A percentile compares a stretch with the other conserved stretches of the same genome.
phyloP scores from a whole-genome alignment of 371 early-diverging fungal species.

The Lichtheimia ramosa region DNA sequence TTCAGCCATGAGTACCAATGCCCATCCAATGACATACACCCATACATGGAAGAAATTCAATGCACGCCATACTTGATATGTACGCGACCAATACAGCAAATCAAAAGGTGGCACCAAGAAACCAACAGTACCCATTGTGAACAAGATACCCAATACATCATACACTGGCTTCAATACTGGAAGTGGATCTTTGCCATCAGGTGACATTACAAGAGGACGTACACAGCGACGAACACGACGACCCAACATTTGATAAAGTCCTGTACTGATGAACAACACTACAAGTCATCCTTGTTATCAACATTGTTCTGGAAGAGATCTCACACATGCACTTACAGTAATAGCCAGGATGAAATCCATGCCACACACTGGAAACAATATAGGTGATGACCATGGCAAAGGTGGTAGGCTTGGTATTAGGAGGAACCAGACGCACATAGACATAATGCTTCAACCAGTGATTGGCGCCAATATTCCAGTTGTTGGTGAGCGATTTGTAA shows the following conservation, averaged over 20 bases:
- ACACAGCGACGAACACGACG: conserved; percentile 62
- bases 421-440: conserved; percentile 67
- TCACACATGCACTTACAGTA: conserved; percentile 55
- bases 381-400: conserved; percentile 70
- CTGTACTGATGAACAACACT: conserved; percentile 31
- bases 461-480: conserved; percentile 90
- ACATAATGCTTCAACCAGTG: conserved; percentile 84
- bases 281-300: neutral
- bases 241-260: conserved; percentile 24
- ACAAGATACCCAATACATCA: conserved; percentile 65
- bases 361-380: conserved; percentile 87
- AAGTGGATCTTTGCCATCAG: conserved; percentile 30
- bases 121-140: conserved; percentile 67
- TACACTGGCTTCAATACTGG: conserved; percentile 49
- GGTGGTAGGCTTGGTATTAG: conserved; percentile 51
- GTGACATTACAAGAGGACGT: conserved; percentile 63
- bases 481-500: conserved; percentile 65
- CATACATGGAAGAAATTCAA: conserved; percentile 58
- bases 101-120: conserved; percentile 74
- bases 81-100: conserved; percentile 56
- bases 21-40: conserved; percentile 29
- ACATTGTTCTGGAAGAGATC: conserved; percentile 17
- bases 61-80: conserved; percentile 57
- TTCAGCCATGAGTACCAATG: conserved; percentile 15
- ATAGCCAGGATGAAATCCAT: conserved; percentile 92